Evolutionary conservation across 2,329 filamentous ascomycete genomes (phyloP).

Genomic region (Kalmusia sp.): DNA sequence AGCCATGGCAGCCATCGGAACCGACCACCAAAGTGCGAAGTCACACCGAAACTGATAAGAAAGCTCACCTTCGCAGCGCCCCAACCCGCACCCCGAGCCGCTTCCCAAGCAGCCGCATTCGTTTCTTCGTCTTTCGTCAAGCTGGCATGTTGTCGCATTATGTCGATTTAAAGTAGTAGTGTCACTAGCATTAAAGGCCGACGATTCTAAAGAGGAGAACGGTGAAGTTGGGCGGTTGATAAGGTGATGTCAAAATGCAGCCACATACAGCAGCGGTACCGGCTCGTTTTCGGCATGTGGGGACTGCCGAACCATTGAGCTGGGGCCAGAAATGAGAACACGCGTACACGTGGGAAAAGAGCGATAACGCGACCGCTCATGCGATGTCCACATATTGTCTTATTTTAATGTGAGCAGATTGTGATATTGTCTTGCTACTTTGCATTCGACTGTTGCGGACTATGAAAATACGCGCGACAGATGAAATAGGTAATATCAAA

Average conservation of each 20-base stretch:
- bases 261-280: too few relatives aligned
- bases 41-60: background rate
- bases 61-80: constrained; percentile 69
- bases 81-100: constrained; percentile 68
- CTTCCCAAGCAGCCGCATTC: constrained; percentile 74
- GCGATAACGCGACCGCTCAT: too few relatives aligned
- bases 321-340: constrained; percentile 1
- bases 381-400: too few relatives aligned
- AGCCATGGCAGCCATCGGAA: background rate
- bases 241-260: constrained; percentile 9
- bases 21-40: too few relatives aligned
- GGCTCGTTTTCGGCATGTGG: background rate
- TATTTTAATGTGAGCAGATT: too few relatives aligned
- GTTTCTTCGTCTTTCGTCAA: constrained; percentile 70
- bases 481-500: too few relatives aligned
- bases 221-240: background rate
- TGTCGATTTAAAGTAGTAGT: constrained; percentile 9
- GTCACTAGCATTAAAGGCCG: background rate
- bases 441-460: too few relatives aligned
- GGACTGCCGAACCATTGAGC: background rate
- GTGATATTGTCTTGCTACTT: too few relatives aligned
- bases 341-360: too few relatives aligned
- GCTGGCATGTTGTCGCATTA: constrained; percentile 61
- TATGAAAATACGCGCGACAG: too few relatives aligned
- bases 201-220: background rate